A percentile compares a stretch with the other conserved stretches of the same genome.
phyloP scores from a whole-genome alignment of 169 alveolate genomes.

The Eimeria sp. region DNA sequence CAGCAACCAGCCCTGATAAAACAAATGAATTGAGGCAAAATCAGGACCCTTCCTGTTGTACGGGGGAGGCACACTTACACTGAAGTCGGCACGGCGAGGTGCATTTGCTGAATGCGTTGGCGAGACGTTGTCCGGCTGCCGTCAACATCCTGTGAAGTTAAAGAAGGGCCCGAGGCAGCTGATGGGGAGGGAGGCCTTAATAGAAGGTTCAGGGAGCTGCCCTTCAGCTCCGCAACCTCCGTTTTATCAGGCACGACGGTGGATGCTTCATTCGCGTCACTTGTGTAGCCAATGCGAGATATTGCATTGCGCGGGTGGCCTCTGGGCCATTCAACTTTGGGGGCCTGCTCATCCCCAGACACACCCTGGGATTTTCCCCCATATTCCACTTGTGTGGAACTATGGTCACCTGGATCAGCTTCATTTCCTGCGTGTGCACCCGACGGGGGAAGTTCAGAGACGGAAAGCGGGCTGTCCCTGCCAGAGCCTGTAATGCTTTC shows the following conservation, averaged over 20 bases:
- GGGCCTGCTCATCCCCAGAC: too few species aligned
- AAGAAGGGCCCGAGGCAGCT: neutral
- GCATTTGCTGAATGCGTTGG: conserved; percentile 46
- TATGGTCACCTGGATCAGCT: neutral
- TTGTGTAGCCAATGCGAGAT: conserved; percentile 21
- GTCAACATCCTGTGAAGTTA: neutral
- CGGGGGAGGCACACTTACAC: neutral
- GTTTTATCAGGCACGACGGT: neutral
- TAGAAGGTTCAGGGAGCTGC: neutral
- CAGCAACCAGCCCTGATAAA: neutral
- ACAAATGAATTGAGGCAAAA: neutral
- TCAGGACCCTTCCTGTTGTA: neutral
- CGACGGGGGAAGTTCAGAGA: neutral
- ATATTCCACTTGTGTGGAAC: neutral
- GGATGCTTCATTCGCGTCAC: neutral
- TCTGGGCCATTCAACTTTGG: conserved; percentile 26
- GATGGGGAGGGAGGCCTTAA: neutral
- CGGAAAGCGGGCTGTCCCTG: conserved; percentile 39
- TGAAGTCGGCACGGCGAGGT: conserved; percentile 35
- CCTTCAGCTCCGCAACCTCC: neutral
- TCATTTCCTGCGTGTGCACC: conserved; percentile 14
- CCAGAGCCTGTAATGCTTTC: neutral
- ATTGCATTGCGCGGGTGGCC: conserved; percentile 15
- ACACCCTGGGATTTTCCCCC: neutral
- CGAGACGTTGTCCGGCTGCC: conserved; percentile 1